A percentile compares a stretch with the other conserved stretches of the same genome.
These are phyloP conservation scores for Mycena maculata DNA, from an alignment of 768 basidiomycete species.

Conservation along the genomic window DNA sequence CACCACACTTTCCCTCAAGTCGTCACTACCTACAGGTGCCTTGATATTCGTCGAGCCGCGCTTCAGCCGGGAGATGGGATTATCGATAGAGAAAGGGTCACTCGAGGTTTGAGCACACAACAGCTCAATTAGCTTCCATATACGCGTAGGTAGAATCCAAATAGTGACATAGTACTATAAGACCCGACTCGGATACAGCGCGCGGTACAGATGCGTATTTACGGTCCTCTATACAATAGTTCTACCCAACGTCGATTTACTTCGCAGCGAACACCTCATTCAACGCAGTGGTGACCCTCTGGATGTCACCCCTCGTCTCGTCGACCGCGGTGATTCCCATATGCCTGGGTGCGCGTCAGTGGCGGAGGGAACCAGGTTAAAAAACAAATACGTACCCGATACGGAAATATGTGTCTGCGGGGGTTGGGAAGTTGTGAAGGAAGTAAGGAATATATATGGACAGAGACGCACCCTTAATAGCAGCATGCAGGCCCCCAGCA, in stretches of 20 bases:
- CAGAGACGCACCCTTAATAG: conserved; percentile 74
- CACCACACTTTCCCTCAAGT: too few species aligned
- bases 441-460: neutral
- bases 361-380: conserved; percentile 12
- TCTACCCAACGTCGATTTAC: conserved; percentile 7
- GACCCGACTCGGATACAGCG: neutral
- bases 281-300: conserved; percentile 75
- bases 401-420: conserved; percentile 87
- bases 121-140: too few species aligned
- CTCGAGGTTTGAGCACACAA: too few species aligned
- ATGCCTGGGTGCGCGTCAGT: conserved; percentile 61
- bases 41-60: too few species aligned
- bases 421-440: conserved; percentile 22
- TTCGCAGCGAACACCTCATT: conserved; percentile 60
- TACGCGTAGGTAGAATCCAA: too few species aligned
- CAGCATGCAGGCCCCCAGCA: conserved; percentile 88
- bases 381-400: conserved; percentile 67
- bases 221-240: neutral
- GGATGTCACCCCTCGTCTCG: conserved; percentile 75
- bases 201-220: conserved; percentile 20
- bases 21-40: too few species aligned
- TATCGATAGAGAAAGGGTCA: too few species aligned
- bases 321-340: conserved; percentile 92
- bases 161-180: too few species aligned
- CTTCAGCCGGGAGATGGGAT: too few species aligned